These are phyloP conservation scores for Neonectria neomacrospora DNA, from an alignment of 2,329 filamentous ascomycete species.

Conservation along the genomic window DNA sequence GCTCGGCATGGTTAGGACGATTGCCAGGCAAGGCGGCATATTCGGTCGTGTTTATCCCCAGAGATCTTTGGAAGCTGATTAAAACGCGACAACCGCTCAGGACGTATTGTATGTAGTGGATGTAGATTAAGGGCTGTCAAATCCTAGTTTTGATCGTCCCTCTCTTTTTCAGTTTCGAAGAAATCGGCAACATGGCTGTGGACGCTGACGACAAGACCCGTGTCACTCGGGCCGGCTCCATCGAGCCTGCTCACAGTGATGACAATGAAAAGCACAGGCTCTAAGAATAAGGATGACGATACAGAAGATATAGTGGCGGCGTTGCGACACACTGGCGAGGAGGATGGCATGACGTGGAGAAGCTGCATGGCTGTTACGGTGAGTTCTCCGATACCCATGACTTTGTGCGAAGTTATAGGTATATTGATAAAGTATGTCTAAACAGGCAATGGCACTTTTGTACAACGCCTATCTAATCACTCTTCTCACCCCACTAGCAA, in stretches of 20 bases:
- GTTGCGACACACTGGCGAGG: constrained; percentile 23
- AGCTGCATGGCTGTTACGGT: constrained; percentile 24
- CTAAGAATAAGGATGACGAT: background rate
- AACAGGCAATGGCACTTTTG: constrained; percentile 19
- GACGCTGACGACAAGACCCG: constrained; percentile 14
- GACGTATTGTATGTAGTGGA: background rate
- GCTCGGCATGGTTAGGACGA: background rate
- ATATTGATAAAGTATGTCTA: background rate
- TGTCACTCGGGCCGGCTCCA: constrained; percentile 17
- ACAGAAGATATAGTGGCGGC: constrained; percentile 20
- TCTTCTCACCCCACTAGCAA: constrained; percentile 49
- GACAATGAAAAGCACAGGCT: background rate
- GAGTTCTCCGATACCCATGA: background rate
- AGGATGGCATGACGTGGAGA: constrained; percentile 28
- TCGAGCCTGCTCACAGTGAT: background rate
- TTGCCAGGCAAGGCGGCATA: background rate
- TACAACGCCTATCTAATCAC: constrained; percentile 50
- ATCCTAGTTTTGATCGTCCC: no score
- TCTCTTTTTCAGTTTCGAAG: background rate
- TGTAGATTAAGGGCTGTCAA: no score
- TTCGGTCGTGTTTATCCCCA: constrained; percentile 23
- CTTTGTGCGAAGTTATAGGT: background rate
- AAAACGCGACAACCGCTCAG: background rate
- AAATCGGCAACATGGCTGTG: constrained; percentile 6
- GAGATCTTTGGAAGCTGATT: background rate